Conservation (phyloP, 495 filamentous ascomycete genomes). For the Aspergillus coremiiformis region DNA sequence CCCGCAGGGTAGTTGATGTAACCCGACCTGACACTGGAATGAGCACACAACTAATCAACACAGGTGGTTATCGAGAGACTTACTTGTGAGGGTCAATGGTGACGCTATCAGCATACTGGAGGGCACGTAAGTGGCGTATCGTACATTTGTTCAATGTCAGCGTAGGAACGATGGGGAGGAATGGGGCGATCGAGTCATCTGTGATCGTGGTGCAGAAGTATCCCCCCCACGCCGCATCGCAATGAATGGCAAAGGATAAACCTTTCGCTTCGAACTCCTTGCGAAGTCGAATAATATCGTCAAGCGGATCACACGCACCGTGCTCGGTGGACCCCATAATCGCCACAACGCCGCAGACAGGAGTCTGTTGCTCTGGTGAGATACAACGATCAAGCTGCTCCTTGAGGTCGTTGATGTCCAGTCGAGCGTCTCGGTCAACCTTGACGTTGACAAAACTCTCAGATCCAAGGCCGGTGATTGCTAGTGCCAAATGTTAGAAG, state of each 20-base stretch:
- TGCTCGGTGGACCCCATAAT: conserved; percentile 30
- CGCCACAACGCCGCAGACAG: conserved; percentile 27
- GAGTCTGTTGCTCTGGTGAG: conserved; percentile 13
- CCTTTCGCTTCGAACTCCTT: conserved; percentile 29
- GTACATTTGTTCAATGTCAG: conserved; percentile 18
- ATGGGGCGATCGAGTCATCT: background rate
- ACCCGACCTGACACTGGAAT: no score
- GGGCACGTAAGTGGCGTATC: conserved; percentile 24
- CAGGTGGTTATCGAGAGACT: no score
- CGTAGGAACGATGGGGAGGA: conserved; percentile 2
- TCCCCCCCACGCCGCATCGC: conserved; percentile 45
- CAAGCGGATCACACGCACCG: conserved; percentile 35
- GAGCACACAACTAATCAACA: no score
- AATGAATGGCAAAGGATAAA: conserved; percentile 37
- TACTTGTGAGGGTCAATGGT: conserved; percentile 45
- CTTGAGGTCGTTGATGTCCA: conserved; percentile 27
- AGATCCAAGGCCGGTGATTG: conserved; percentile 40
- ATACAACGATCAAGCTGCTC: conserved; percentile 22
- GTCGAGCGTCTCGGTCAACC: conserved; percentile 30
- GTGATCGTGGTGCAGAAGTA: conserved; percentile 42
- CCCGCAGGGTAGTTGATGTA: conserved; percentile 45
- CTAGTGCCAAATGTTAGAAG: conserved; percentile 15
- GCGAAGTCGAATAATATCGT: conserved; percentile 31
- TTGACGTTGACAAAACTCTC: conserved; percentile 29
- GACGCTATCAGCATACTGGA: conserved; percentile 33